These are phyloP conservation scores for Miscanthus lutarioriparius DNA, from an alignment of 176 grass and related monocot species.

Conservation along the genomic window DNA sequence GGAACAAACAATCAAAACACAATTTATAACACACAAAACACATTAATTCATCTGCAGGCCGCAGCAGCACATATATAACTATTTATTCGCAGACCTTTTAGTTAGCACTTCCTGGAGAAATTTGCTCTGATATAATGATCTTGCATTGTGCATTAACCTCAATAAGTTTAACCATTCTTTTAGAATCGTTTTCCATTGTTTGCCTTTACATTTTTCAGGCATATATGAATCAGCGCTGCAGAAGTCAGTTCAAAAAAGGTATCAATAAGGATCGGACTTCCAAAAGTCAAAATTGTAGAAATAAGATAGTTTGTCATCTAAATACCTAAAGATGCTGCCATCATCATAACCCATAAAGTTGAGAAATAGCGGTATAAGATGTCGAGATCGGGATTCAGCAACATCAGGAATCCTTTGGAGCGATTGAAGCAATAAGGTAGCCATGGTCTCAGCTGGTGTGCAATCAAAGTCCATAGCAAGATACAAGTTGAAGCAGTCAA, in stretches of 20 bases:
- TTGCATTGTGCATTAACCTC: constrained; percentile 73
- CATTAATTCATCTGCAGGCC: neutral
- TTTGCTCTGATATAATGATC: constrained; percentile 74
- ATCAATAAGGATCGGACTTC: constrained; percentile 26
- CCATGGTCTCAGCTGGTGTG: constrained; percentile 62
- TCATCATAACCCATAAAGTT: constrained; percentile 84
- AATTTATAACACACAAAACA: constrained; percentile 24
- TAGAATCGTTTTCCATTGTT: constrained; percentile 81
- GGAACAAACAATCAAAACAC: constrained; percentile 15
- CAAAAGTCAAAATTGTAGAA: constrained; percentile 19
- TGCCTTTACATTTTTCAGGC: constrained; percentile 66
- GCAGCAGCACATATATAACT: constrained; percentile 25
- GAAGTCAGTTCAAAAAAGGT: constrained; percentile 24
- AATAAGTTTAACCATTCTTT: constrained; percentile 95
- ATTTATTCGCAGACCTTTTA: constrained; percentile 61
- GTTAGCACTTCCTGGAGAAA: constrained; percentile 75
- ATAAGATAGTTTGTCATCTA: constrained; percentile 19
- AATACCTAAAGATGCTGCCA: constrained; percentile 61
- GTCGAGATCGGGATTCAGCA: constrained; percentile 82
- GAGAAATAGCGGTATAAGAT: constrained; percentile 88
- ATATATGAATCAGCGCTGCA: constrained; percentile 66
- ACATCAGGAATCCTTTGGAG: constrained; percentile 89
- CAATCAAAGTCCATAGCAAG: constrained; percentile 62
- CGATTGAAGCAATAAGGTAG: constrained; percentile 65
- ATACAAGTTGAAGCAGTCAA: constrained; percentile 62